These are phyloP conservation scores for Anthostomella pinea DNA, from an alignment of 2,329 filamentous ascomycete species.

Conservation along the genomic window DNA sequence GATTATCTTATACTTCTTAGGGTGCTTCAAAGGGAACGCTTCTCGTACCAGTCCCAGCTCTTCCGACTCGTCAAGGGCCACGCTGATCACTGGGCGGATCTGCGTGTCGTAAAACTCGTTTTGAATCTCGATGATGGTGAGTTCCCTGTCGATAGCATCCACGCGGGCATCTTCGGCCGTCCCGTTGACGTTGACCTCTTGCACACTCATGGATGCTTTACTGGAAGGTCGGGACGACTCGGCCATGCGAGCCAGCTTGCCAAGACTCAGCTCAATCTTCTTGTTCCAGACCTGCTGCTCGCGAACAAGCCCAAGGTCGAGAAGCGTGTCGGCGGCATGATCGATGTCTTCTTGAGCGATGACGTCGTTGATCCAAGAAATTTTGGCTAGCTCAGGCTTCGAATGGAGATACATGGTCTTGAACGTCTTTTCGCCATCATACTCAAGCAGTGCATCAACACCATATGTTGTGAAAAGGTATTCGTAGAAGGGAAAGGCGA, in stretches of 20 bases:
- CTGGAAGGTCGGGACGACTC: constrained; percentile 41
- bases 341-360: constrained; percentile 71
- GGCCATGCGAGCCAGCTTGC: constrained; percentile 76
- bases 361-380: constrained; percentile 95
- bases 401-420: constrained; percentile 77
- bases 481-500: constrained; percentile 76
- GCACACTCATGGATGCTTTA: constrained; percentile 27
- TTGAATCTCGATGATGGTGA: constrained; percentile 75
- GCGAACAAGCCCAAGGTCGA: constrained; percentile 64
- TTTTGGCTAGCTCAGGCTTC: constrained; percentile 67
- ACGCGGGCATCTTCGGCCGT: constrained; percentile 33
- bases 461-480: constrained; percentile 68
- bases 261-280: constrained; percentile 86
- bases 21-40: constrained; percentile 55
- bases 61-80: constrained; percentile 75
- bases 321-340: constrained; percentile 68
- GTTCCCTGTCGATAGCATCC: constrained; percentile 57
- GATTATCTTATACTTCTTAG: constrained; percentile 63
- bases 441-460: constrained; percentile 67
- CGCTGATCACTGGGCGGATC: constrained; percentile 63
- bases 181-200: constrained; percentile 25
- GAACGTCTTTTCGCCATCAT: constrained; percentile 65
- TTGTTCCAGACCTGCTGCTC: constrained; percentile 88
- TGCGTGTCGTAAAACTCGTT: constrained; percentile 67
- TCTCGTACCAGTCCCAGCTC: constrained; percentile 75